Evolutionary conservation across 176 grass and related monocot species (phyloP), one percentile per base, ranked within the genome.

Genomic region (Tuctoria greenei): DNA sequence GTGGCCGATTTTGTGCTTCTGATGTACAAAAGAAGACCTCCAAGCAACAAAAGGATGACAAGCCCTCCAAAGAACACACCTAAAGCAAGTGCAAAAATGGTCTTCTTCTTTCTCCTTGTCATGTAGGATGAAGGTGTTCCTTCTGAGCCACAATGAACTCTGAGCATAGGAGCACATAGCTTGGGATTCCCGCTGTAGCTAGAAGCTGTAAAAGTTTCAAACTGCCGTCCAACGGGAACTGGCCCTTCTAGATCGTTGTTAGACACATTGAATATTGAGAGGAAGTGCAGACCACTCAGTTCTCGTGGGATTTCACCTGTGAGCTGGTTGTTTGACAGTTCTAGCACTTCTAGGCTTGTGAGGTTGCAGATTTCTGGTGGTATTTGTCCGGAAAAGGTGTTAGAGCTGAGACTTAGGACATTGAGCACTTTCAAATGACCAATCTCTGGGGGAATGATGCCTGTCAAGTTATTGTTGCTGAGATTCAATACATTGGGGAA

Each of bases 111-210:
- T 17, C 61, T 15, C 8, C 5, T 77, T 75, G 34, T 81, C 12
- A 31, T 37, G 9, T 68, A 12, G 36, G 35, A 2, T 79, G 81
- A 37, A 77, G 23, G 56, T 65, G 41, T 20, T 69, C 51, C 37
- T 52, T 3, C 47, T 46, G 52, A 56, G 9, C 16, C 50, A 31
- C 81, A 90, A 1, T 38, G 18, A 10, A 34, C 14, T 10, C 9
- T 91, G 58, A 94, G 58, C 73, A 84, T 55, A 69, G 8, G 23
- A 60, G 85, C 91, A 54, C 91, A 94, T 47, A 94, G 77, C 40
- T 84, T 86, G 45, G 88, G 43, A 60, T 94, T 94, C 17, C 88
- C 88, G 43, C 26, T 87, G 66, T 88, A 94, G 73, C 88, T 94
- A n/a, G 85, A 81, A 67, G 62, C 65, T 40, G 71, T 60, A 64